These are phyloP conservation scores for Mikania micrantha DNA, from an alignment of 129 eudicot species.

Conservation along the genomic window DNA sequence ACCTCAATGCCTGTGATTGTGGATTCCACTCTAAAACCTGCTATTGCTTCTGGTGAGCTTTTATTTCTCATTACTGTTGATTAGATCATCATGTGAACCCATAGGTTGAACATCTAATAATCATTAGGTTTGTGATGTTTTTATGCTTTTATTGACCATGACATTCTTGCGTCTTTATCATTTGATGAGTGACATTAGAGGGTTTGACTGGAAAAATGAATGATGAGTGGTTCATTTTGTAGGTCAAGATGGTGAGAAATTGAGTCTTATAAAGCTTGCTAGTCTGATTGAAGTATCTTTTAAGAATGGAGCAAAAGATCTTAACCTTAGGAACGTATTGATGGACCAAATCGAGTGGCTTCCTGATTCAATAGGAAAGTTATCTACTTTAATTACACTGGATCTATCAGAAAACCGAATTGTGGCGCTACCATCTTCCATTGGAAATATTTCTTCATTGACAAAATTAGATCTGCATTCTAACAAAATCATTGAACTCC, in stretches of 20 bases:
- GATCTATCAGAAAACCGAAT: slow-evolving; percentile 76
- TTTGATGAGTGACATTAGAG: not conserved
- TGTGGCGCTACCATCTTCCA: slow-evolving; percentile 46
- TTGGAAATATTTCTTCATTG: slow-evolving; percentile 62
- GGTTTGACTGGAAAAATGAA: not conserved
- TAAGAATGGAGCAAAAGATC: slow-evolving; percentile 66
- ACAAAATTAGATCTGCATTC: slow-evolving; percentile 61
- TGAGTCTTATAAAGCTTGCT: slow-evolving; percentile 80
- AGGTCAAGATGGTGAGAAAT: slow-evolving; percentile 63
- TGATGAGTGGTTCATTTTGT: slow-evolving; percentile 16
- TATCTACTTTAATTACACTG: slow-evolving; percentile 49
- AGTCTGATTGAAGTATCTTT: slow-evolving; percentile 72
- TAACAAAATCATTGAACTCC: slow-evolving; percentile 56
- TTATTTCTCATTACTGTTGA: not conserved
- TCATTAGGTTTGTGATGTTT: not conserved
- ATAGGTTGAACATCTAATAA: not conserved
- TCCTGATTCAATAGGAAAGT: slow-evolving; percentile 84
- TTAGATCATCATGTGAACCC: not conserved
- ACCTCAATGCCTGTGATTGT: slow-evolving; percentile 43
- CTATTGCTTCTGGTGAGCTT: slow-evolving; percentile 41
- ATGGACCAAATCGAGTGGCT: slow-evolving; percentile 90
- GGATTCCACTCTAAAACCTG: slow-evolving; percentile 57
- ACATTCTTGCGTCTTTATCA: not conserved
- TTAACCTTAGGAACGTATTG: slow-evolving; percentile 47
- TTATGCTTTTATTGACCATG: not conserved